Evolutionary conservation across 2,329 filamentous ascomycete species (phyloP), one percentile per base, ranked within the genome.

Genomic region (Cucurbitaria berberidis): DNA sequence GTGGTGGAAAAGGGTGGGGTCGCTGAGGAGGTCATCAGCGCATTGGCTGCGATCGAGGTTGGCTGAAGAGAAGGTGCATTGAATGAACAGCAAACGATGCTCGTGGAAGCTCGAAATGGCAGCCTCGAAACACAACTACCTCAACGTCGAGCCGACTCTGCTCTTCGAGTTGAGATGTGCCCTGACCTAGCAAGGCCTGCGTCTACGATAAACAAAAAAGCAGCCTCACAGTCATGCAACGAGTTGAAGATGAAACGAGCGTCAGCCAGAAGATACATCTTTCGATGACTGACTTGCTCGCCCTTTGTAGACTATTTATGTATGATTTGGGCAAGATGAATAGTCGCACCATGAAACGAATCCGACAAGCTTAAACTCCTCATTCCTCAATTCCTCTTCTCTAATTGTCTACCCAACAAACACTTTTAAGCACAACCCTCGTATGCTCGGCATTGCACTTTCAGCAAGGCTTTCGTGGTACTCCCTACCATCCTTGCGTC

Each of bases 1-100:
- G 89, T 92, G 27, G 74, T 96, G 53, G 85, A 89, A 70, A 85
- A 83, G 65, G 89, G 89, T 0, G 91, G 92, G 29, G 88, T 97
- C 24, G 91, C 89, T 3, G 87, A 93, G 61, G 93, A 97, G 74
- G 89, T 97, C 5, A 80, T 98, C 69, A 86, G 89, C 57, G 93
- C 89, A 0, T 76, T 98, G 62, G 88, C 93, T 57, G 85, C 83
- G 16, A 90, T 95, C 39, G 89, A 92, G 43, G 62, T 72, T 2
- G 70, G 69, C 6, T 73, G 68, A 72, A 66, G 40, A 22, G 18
- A 21, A 15, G 19, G 21, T 15, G 24, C 15, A 24, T 24, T 7
- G 3, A 9, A 39, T 22, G 36, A 24, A 39, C 11, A 39, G 10
- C 21, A 13, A 1, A 24, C 19, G 19, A 24, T 22, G 36, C 3